Conservation (phyloP, 2,329 filamentous ascomycete species). For the Pseudogymnoascus sp. region DNA sequence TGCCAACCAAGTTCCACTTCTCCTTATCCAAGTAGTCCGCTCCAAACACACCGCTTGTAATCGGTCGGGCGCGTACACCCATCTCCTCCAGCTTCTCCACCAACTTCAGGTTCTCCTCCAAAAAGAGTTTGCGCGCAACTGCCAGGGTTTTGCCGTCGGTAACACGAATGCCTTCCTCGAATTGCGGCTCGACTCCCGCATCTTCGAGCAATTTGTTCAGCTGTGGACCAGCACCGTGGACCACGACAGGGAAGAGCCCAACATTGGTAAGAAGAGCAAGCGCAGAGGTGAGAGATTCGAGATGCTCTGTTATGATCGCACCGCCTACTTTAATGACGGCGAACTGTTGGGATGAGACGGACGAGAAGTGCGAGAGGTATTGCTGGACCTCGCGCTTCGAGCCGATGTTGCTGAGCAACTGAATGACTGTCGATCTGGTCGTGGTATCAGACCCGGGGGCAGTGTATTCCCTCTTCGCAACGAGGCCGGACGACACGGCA, state of each 20-base stretch:
- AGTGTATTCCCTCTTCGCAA: conserved; percentile 23
- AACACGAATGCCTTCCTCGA: conserved; percentile 91
- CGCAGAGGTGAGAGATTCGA: conserved; percentile 82
- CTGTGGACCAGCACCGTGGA: conserved; percentile 91
- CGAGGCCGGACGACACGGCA: conserved; percentile 19
- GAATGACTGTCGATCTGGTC: conserved; percentile 74
- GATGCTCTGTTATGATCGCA: conserved; percentile 87
- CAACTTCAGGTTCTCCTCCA: conserved; percentile 91
- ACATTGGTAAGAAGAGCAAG: conserved; percentile 91
- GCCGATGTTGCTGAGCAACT: conserved; percentile 88
- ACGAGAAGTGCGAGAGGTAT: conserved; percentile 95
- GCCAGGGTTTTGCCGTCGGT: conserved; percentile 93
- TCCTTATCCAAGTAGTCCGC: conserved; percentile 95
- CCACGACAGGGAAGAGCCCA: conserved; percentile 87
- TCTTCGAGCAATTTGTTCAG: conserved; percentile 85
- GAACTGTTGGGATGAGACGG: conserved; percentile 92
- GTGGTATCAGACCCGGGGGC: conserved; percentile 25
- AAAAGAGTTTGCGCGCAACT: conserved; percentile 82
- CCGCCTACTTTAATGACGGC: conserved; percentile 98
- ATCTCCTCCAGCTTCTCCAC: conserved; percentile 83
- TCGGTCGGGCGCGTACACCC: conserved; percentile 79
- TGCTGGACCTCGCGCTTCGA: conserved; percentile 95
- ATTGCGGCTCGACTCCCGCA: conserved; percentile 88
- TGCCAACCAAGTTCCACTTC: conserved; percentile 91
- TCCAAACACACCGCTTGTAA: conserved; percentile 82